phyloP scores from a whole-genome alignment of 2,329 filamentous ascomycete species.

The Didymella keratinophila region DNA sequence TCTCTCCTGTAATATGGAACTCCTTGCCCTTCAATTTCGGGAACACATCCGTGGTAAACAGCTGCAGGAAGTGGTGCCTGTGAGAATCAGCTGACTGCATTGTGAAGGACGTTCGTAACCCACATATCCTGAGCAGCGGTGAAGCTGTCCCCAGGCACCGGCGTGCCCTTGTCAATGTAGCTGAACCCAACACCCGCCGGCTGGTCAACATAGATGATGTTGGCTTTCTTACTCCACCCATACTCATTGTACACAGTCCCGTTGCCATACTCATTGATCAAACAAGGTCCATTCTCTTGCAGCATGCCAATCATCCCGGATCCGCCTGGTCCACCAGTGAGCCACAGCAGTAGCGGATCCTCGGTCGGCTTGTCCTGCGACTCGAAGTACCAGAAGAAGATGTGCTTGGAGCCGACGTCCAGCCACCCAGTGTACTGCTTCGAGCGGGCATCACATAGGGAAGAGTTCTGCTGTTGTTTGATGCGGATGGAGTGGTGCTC shows the following conservation, averaged over 20 bases:
- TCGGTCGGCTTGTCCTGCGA: constrained; percentile 48
- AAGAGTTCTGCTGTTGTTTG: constrained; percentile 44
- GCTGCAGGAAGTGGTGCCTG: constrained; percentile 56
- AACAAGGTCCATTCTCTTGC: constrained; percentile 50
- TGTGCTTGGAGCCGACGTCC: constrained; percentile 52
- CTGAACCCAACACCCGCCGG: constrained; percentile 52
- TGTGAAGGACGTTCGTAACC: background rate
- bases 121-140: constrained; percentile 57
- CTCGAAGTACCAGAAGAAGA: constrained; percentile 59
- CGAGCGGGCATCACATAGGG: constrained; percentile 46
- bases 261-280: constrained; percentile 51
- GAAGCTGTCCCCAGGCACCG: constrained; percentile 51
- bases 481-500: constrained; percentile 47
- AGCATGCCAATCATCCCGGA: constrained; percentile 50
- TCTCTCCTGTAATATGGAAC: constrained; percentile 60
- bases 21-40: constrained; percentile 50
- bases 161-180: constrained; percentile 48
- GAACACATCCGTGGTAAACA: constrained; percentile 58
- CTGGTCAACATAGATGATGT: constrained; percentile 50
- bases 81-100: background rate
- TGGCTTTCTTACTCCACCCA: constrained; percentile 50
- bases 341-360: constrained; percentile 52
- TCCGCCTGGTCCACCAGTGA: constrained; percentile 52
- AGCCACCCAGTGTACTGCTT: constrained; percentile 50
- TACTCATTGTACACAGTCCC: constrained; percentile 51